Evolutionary conservation across 164 flowering plant species (phyloP).

Genomic region (Magnolia changhungtana): DNA sequence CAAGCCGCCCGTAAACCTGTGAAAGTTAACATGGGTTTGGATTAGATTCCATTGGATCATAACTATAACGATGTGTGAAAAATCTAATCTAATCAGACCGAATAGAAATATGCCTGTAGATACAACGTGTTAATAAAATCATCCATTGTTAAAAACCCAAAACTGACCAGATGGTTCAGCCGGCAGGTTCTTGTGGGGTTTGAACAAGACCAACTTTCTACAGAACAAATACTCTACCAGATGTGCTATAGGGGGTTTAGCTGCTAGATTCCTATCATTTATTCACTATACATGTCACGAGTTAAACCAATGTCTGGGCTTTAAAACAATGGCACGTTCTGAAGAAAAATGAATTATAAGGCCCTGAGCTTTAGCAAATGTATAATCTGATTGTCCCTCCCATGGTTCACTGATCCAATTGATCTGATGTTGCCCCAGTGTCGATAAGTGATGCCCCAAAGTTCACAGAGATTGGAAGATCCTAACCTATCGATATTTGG

Average conservation of each 20-base stretch:
- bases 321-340: not conserved
- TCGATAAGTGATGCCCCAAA: not conserved
- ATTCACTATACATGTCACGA: not conserved
- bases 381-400: too few relatives aligned
- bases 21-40: slow-evolving; percentile 1
- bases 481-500: not conserved
- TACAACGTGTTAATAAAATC: not conserved
- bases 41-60: not conserved
- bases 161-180: not conserved
- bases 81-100: not conserved
- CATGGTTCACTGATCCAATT: not conserved
- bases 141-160: not conserved
- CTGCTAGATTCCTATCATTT: not conserved
- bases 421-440: not conserved
- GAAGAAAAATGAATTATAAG: not conserved
- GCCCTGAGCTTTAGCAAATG: not conserved
- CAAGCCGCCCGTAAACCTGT: slow-evolving; percentile 62
- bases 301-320: not conserved
- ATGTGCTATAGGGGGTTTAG: not conserved
- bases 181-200: not conserved
- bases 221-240: not conserved
- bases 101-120: not conserved
- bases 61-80: not conserved
- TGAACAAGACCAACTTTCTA: not conserved
- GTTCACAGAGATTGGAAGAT: not conserved